Conservation (phyloP, 106 monocot species). For the Alisma plantagoaquatica region DNA sequence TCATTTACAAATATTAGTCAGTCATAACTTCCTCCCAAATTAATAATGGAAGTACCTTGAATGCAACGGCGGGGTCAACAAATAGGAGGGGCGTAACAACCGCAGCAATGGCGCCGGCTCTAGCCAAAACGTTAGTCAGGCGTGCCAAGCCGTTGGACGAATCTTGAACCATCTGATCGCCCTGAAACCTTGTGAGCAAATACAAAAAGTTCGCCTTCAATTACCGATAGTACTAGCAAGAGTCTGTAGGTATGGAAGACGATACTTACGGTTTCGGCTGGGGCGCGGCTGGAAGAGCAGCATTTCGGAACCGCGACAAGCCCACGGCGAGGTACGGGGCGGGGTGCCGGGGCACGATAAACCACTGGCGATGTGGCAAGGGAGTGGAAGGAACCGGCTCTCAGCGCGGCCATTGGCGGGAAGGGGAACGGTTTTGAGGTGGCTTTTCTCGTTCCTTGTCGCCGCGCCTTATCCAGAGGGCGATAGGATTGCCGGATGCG, state of each 20-base stretch:
- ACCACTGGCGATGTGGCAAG: too few relatives aligned
- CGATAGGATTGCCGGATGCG: neutral
- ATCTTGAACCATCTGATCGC: neutral
- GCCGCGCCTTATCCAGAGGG: neutral
- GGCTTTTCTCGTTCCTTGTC: neutral
- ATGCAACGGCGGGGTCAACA: constrained; percentile 61
- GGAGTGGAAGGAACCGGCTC: neutral
- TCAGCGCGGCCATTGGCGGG: neutral
- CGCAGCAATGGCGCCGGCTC: constrained; percentile 17
- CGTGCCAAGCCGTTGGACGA: too few relatives aligned
- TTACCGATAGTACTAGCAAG: too few relatives aligned
- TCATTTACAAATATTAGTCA: too few relatives aligned
- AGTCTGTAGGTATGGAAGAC: too few relatives aligned
- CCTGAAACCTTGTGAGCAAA: constrained; percentile 4
- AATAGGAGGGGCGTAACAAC: constrained; percentile 42
- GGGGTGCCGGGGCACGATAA: too few relatives aligned
- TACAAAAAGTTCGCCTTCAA: too few relatives aligned
- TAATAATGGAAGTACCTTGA: constrained; percentile 24
- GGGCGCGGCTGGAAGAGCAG: too few relatives aligned
- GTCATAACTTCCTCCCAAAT: constrained; percentile 2
- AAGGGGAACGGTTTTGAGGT: neutral
- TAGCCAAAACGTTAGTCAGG: too few relatives aligned
- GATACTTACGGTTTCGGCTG: too few relatives aligned
- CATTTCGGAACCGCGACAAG: too few relatives aligned
- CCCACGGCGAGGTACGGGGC: neutral